Conservation (phyloP, 2,329 filamentous ascomycete genomes). For the Furcasterigmium furcatum region DNA sequence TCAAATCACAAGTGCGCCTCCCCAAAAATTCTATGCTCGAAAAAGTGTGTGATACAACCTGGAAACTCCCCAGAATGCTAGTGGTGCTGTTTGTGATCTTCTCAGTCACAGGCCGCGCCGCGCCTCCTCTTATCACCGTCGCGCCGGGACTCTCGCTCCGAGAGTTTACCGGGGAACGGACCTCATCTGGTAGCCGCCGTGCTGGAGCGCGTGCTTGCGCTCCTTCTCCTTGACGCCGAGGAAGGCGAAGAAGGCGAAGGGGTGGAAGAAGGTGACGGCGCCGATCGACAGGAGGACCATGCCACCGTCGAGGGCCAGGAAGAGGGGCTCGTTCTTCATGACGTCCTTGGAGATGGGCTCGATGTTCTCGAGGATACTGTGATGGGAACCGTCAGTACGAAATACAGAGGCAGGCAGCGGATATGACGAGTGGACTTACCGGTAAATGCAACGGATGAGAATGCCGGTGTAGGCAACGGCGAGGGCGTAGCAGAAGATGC, state of each 20-base stretch:
- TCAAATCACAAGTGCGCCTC: too few species aligned
- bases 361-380: background rate
- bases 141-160: too few species aligned
- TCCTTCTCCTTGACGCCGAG: background rate
- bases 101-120: too few species aligned
- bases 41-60: too few species aligned
- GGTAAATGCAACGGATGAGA: conserved; percentile 11
- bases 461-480: conserved; percentile 8
- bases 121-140: too few species aligned
- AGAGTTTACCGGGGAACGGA: too few species aligned
- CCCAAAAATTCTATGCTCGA: too few species aligned
- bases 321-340: conserved; percentile 1
- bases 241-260: background rate
- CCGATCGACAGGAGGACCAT: background rate
- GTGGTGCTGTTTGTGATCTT: too few species aligned
- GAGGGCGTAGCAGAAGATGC: conserved; percentile 6
- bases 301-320: background rate
- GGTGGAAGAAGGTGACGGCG: background rate
- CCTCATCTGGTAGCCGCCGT: too few species aligned
- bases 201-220: too few species aligned
- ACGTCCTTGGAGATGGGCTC: background rate
- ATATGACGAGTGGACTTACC: conserved; percentile 4
- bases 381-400: background rate
- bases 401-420: background rate
- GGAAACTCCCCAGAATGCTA: too few species aligned